Conservation (phyloP, 2,329 filamentous ascomycete species). For the Pseudocercospora ulei region DNA sequence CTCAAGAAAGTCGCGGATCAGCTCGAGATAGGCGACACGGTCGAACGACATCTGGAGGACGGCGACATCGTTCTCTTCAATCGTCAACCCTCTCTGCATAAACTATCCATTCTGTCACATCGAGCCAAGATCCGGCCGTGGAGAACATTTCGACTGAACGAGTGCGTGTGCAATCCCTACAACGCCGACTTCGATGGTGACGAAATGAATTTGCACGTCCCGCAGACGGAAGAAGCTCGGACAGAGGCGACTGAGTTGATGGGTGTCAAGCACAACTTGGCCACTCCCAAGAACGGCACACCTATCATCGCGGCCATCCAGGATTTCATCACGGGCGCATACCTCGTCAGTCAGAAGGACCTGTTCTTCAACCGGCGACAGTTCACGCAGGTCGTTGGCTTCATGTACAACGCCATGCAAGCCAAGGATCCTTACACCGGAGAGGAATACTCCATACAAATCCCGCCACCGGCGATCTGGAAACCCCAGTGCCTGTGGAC, state of each 20-base stretch:
- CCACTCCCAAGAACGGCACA: constrained; percentile 93
- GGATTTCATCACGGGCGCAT: constrained; percentile 96
- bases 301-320: constrained; percentile 98
- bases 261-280: constrained; percentile 94
- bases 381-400: constrained; percentile 82
- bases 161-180: constrained; percentile 96
- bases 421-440: constrained; percentile 42
- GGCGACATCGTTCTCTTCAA: constrained; percentile 97
- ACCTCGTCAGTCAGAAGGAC: constrained; percentile 82
- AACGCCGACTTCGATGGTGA: constrained; percentile 99
- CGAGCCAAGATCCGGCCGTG: constrained; percentile 86
- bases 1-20: constrained; percentile 61
- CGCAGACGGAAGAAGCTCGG: constrained; percentile 91
- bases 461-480: constrained; percentile 76
- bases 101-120: constrained; percentile 96
- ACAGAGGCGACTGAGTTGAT: constrained; percentile 93
- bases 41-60: constrained; percentile 90
- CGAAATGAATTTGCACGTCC: constrained; percentile 98
- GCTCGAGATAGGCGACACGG: constrained; percentile 72
- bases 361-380: constrained; percentile 80
- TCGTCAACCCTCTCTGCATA: constrained; percentile 92
- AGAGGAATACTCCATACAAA: constrained; percentile 56
- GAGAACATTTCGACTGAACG: constrained; percentile 92
- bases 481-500: constrained; percentile 88
- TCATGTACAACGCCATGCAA: constrained; percentile 73